Conservation (phyloP, 2,329 filamentous ascomycete species). For the Apiospora malaysiana region DNA sequence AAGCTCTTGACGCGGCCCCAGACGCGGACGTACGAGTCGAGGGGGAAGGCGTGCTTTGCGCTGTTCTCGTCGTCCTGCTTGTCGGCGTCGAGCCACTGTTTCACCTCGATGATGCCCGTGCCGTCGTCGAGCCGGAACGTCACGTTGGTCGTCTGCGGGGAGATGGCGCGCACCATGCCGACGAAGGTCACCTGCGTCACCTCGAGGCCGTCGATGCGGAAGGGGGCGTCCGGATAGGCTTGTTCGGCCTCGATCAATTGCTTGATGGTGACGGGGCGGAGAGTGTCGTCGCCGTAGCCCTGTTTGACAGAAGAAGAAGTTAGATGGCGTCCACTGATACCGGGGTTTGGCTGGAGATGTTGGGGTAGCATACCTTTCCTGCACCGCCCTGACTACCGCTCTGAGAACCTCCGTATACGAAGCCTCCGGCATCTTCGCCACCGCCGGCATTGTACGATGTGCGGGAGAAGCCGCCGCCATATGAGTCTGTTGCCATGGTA, state of each 20-base stretch:
- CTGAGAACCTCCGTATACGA: constrained; percentile 65
- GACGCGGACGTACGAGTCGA: constrained; percentile 83
- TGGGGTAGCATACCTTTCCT: constrained; percentile 33
- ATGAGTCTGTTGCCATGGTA: constrained; percentile 16
- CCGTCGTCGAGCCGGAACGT: constrained; percentile 96
- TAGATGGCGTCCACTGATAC: constrained; percentile 15
- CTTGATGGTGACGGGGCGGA: constrained; percentile 94
- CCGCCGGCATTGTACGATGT: constrained; percentile 47
- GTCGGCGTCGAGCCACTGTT: constrained; percentile 79
- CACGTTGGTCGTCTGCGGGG: constrained; percentile 85
- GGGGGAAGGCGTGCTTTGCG: constrained; percentile 62
- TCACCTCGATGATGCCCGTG: constrained; percentile 89
- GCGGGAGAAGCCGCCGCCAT: constrained; percentile 52
- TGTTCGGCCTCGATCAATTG: constrained; percentile 86
- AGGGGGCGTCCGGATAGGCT: constrained; percentile 73
- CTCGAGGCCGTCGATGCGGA: constrained; percentile 80
- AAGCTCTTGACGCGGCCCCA: constrained; percentile 86
- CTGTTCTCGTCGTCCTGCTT: constrained; percentile 49
- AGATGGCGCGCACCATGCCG: constrained; percentile 88
- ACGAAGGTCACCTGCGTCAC: constrained; percentile 83
- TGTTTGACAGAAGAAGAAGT: constrained; percentile 35
- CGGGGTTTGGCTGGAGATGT: constrained; percentile 17
- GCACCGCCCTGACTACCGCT: constrained; percentile 56
- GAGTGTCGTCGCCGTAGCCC: constrained; percentile 79
- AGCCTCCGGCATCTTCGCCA: constrained; percentile 54